Conservation (phyloP, 2,329 filamentous ascomycete species). For the Fusarium illudens region DNA sequence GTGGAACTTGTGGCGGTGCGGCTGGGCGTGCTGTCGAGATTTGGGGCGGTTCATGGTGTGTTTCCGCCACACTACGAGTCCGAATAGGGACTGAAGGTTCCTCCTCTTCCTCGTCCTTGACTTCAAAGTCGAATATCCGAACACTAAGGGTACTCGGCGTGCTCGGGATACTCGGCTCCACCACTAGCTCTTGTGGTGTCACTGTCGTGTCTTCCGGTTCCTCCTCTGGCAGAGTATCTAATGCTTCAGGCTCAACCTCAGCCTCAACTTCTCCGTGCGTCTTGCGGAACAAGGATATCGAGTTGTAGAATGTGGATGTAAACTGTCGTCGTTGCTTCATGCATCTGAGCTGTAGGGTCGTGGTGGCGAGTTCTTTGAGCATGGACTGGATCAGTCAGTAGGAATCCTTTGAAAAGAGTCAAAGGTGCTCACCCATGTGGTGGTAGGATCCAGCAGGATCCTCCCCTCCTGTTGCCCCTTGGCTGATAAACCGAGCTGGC, state of each 20-base stretch:
- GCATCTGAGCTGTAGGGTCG: slow-evolving; percentile 17
- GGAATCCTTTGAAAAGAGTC: too few species aligned
- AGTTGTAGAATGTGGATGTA: slow-evolving; percentile 16
- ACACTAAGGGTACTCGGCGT: background rate
- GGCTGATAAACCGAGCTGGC: background rate
- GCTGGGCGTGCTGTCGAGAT: background rate
- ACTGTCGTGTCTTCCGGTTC: background rate
- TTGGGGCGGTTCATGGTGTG: background rate
- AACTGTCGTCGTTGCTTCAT: slow-evolving; percentile 23
- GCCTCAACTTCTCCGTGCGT: background rate
- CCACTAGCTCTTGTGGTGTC: background rate
- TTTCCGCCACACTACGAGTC: background rate
- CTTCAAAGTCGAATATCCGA: background rate
- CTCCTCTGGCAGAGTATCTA: background rate
- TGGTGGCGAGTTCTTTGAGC: slow-evolving; percentile 14
- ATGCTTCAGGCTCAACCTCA: background rate
- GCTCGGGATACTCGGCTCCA: background rate
- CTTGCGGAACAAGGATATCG: slow-evolving; percentile 2
- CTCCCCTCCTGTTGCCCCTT: slow-evolving; percentile 10
- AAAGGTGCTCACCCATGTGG: slow-evolving; percentile 7
- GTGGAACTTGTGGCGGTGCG: background rate
- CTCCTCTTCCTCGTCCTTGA: background rate
- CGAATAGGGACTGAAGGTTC: background rate
- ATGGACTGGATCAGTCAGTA: slow-evolving; percentile 1
- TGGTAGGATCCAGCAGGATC: slow-evolving; percentile 7